A percentile compares a stretch with the other conserved stretches of the same genome.
phyloP scores from a whole-genome alignment of 2,329 filamentous ascomycete species.

The Septoria petroselini region DNA sequence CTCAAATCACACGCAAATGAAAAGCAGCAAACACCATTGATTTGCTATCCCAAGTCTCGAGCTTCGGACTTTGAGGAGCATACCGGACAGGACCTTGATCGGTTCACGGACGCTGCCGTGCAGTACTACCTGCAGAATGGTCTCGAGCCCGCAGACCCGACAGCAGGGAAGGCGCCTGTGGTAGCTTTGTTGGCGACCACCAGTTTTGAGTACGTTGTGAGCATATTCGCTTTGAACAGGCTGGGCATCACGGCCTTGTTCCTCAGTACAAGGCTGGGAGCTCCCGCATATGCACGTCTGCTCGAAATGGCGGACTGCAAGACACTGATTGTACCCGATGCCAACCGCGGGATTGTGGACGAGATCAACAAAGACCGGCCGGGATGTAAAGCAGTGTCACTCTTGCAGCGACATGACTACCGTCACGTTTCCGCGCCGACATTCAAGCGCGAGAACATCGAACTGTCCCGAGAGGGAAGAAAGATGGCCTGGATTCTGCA shows the following conservation, averaged over 20 bases:
- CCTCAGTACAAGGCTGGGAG: constrained; percentile 54
- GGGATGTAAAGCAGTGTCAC: constrained; percentile 34
- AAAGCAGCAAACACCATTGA: constrained; percentile 30
- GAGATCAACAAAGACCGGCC: constrained; percentile 34
- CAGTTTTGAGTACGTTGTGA: constrained; percentile 55
- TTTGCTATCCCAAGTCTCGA: constrained; percentile 32
- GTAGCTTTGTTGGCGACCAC: constrained; percentile 54
- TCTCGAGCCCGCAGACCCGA: constrained; percentile 29
- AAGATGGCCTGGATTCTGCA: constrained; percentile 48
- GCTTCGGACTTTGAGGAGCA: constrained; percentile 35
- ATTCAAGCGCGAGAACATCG: constrained; percentile 15
- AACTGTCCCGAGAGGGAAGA: constrained; percentile 31
- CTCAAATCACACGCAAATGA: constrained; percentile 35
- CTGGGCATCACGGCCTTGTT: constrained; percentile 56
- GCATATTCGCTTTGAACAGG: constrained; percentile 53
- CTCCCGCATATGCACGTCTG: constrained; percentile 50
- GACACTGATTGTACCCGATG: constrained; percentile 31
- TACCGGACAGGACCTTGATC: constrained; percentile 31
- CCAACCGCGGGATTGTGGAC: constrained; percentile 31
- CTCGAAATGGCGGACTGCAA: constrained; percentile 44
- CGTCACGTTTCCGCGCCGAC: constrained; percentile 15
- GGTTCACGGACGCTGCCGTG: constrained; percentile 31
- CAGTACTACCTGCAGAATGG: constrained; percentile 30
- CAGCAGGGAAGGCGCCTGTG: constrained; percentile 35
- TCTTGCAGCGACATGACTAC: constrained; percentile 31